These are phyloP conservation scores for Pogostemon cablin DNA, from an alignment of 257 asterid species.

Conservation along the genomic window DNA sequence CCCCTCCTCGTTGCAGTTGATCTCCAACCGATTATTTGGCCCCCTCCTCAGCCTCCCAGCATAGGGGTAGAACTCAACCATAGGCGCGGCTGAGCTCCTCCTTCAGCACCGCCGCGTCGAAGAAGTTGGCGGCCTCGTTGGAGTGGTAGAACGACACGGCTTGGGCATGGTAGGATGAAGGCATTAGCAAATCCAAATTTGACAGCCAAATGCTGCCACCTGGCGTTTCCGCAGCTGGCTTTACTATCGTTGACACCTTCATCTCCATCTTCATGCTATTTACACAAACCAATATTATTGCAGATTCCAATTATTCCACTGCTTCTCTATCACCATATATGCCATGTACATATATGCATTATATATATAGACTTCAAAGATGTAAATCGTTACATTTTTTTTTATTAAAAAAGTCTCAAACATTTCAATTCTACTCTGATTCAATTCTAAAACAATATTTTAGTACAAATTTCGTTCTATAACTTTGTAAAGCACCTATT, in stretches of 20 bases:
- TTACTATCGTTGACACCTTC: constrained; percentile 38
- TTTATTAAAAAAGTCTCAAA: too few species aligned
- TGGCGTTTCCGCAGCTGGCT: constrained; percentile 54
- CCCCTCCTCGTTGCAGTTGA: constrained; percentile 64
- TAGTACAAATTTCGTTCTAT: too few species aligned
- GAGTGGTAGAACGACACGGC: constrained; percentile 52
- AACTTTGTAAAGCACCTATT: too few species aligned
- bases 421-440: too few species aligned
- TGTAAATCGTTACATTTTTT: too few species aligned
- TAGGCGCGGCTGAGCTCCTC: constrained; percentile 52
- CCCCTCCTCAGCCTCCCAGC: constrained; percentile 59
- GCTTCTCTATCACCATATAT: too few species aligned
- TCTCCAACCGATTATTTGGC: constrained; percentile 50
- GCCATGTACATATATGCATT: too few species aligned
- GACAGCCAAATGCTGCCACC: constrained; percentile 55
- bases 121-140: constrained; percentile 41
- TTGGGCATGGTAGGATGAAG: constrained; percentile 43
- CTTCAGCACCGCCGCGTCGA: constrained; percentile 50
- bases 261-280: constrained; percentile 18
- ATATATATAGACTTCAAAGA: too few species aligned
- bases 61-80: constrained; percentile 65
- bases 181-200: constrained; percentile 53
- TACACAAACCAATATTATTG: too few species aligned
- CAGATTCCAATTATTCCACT: too few species aligned
- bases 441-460: too few species aligned